These are phyloP conservation scores for Rhypophila decipiens DNA, from an alignment of 495 filamentous ascomycete species.

Conservation along the genomic window DNA sequence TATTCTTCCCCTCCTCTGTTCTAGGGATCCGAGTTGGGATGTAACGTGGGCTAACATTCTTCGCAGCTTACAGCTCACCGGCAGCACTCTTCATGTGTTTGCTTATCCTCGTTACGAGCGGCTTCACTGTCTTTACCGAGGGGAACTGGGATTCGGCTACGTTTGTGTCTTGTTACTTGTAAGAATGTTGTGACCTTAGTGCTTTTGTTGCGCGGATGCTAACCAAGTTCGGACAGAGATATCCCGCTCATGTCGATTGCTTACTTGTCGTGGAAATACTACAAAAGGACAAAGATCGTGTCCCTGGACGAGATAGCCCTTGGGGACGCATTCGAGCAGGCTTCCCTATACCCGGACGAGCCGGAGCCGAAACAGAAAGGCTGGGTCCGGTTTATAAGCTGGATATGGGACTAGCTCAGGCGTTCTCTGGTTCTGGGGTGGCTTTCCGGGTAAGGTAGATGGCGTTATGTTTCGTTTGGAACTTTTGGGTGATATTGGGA, in stretches of 20 bases:
- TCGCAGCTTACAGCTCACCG: constrained; percentile 29
- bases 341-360: constrained; percentile 26
- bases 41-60: too few species aligned
- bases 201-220: too few species aligned
- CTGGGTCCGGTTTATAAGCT: constrained; percentile 24
- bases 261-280: constrained; percentile 50
- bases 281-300: constrained; percentile 48
- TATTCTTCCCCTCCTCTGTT: too few species aligned
- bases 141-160: constrained; percentile 41
- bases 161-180: constrained; percentile 47
- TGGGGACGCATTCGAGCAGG: constrained; percentile 31
- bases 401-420: constrained; percentile 44
- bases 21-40: too few species aligned
- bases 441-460: too few species aligned
- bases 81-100: constrained; percentile 38
- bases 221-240: constrained; percentile 27
- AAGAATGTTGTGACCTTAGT: too few species aligned
- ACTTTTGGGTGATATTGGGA: too few species aligned
- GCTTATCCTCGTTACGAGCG: constrained; percentile 41
- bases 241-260: constrained; percentile 48
- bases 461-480: too few species aligned
- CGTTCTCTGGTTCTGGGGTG: too few species aligned
- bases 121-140: constrained; percentile 41
- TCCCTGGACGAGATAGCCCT: constrained; percentile 47
- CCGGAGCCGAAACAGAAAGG: constrained; percentile 20